Conservation (phyloP, 495 filamentous ascomycete genomes). For the Chaetomium fimeti region DNA sequence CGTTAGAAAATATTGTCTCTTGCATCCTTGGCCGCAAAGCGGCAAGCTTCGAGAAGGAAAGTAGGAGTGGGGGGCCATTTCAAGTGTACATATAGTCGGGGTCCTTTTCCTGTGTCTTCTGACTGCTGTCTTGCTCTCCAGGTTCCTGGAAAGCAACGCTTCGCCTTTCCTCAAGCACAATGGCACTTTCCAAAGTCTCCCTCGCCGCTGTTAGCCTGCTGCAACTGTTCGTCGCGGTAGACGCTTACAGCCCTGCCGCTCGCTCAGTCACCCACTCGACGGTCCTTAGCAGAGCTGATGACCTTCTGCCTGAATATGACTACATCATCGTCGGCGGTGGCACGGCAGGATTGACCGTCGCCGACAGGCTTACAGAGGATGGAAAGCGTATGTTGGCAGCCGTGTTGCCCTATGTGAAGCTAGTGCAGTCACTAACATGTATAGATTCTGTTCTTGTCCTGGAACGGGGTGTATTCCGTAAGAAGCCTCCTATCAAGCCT, state of each 20-base stretch:
- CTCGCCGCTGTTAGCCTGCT: constrained; percentile 9
- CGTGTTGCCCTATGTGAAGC: neutral
- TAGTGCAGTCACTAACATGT: neutral
- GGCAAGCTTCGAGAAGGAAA: neutral
- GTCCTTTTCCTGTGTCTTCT: neutral
- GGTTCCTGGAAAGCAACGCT: neutral
- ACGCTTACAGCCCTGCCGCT: neutral
- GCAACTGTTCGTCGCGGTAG: neutral
- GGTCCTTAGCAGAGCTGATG: constrained; percentile 7
- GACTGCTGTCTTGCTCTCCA: neutral
- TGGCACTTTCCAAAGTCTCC: constrained; percentile 7
- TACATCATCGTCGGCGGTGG: constrained; percentile 44
- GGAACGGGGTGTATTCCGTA: constrained; percentile 24
- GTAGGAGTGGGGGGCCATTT: neutral
- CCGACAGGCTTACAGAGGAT: constrained; percentile 43
- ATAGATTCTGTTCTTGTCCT: constrained; percentile 28
- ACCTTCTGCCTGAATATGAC: constrained; percentile 30
- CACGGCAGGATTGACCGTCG: constrained; percentile 46
- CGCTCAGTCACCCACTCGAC: neutral
- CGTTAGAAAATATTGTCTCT: constrained; percentile 16
- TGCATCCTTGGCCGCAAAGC: constrained; percentile 5
- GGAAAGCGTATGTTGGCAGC: constrained; percentile 19
- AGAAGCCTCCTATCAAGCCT: neutral
- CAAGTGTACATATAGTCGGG: neutral
- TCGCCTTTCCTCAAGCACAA: neutral